These are phyloP conservation scores for Stropharia rugosoannulata DNA, from an alignment of 768 basidiomycete species.

Conservation along the genomic window DNA sequence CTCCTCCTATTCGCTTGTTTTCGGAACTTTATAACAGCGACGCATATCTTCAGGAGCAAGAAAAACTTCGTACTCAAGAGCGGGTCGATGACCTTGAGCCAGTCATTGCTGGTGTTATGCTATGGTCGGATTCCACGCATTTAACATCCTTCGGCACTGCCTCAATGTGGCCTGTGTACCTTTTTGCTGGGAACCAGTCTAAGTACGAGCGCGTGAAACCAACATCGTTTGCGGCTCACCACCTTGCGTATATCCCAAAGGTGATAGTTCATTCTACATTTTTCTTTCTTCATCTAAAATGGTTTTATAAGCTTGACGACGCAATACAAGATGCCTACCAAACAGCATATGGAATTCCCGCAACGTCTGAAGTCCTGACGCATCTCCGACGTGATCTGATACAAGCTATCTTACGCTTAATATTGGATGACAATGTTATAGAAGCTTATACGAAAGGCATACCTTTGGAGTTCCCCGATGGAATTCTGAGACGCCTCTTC, in stretches of 20 bases:
- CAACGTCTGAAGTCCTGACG: slow-evolving; percentile 9
- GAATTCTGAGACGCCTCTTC: slow-evolving; percentile 5
- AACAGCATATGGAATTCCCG: slow-evolving; percentile 5
- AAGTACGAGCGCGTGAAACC: neutral
- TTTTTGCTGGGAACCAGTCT: slow-evolving; percentile 19
- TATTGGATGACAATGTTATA: slow-evolving; percentile 16
- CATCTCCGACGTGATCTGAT: slow-evolving; percentile 17
- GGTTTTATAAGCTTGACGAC: slow-evolving; percentile 15
- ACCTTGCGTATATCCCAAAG: slow-evolving; percentile 33
- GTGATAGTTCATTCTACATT: slow-evolving; percentile 4
- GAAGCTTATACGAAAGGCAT: slow-evolving; percentile 20
- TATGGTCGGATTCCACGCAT: slow-evolving; percentile 36
- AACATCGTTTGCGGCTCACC: neutral
- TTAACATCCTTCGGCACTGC: slow-evolving; percentile 33
- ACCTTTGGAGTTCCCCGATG: slow-evolving; percentile 6
- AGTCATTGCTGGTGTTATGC: slow-evolving; percentile 26
- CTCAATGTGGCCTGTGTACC: slow-evolving; percentile 39
- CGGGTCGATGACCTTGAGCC: slow-evolving; percentile 15
- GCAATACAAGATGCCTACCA: slow-evolving; percentile 16
- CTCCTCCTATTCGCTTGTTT: slow-evolving; percentile 9
- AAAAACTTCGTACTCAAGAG: slow-evolving; percentile 8
- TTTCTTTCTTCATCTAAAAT: neutral
- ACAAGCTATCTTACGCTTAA: slow-evolving; percentile 13
- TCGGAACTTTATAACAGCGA: slow-evolving; percentile 28
- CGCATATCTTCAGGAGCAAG: slow-evolving; percentile 24